Evolutionary conservation across 2,329 filamentous ascomycete species (phyloP).

Genomic region (Botrytis porri): DNA sequence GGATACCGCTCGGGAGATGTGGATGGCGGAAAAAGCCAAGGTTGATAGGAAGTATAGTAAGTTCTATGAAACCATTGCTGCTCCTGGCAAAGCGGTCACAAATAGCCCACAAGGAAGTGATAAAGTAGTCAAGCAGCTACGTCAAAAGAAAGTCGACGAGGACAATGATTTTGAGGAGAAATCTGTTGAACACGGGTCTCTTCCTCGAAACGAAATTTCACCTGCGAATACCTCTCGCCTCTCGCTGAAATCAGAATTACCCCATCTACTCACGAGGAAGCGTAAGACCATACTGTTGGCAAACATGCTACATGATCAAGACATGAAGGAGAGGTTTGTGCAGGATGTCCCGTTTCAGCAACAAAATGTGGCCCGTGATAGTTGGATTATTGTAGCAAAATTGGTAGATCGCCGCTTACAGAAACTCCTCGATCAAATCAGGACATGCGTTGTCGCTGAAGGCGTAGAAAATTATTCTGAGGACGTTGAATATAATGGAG

Average conservation of each 20-base stretch:
- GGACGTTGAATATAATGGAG: neutral
- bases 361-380: neutral
- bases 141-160: neutral
- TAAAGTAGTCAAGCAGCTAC: neutral
- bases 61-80: neutral
- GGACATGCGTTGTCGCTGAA: too few species aligned
- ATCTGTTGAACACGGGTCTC: too few species aligned
- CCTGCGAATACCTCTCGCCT: neutral
- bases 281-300: neutral
- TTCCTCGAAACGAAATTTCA: neutral
- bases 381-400: neutral
- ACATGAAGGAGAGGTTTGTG: neutral
- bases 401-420: neutral
- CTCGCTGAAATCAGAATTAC: neutral
- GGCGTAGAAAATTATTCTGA: neutral
- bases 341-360: neutral
- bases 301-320: neutral
- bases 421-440: neutral
- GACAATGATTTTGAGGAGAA: neutral
- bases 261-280: neutral
- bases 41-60: neutral
- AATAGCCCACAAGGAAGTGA: neutral
- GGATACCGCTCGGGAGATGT: neutral
- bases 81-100: neutral
- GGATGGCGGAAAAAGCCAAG: neutral